These are phyloP conservation scores for Cladobotryum protrusum DNA, from an alignment of 2,329 filamentous ascomycete genomes.

Conservation along the genomic window DNA sequence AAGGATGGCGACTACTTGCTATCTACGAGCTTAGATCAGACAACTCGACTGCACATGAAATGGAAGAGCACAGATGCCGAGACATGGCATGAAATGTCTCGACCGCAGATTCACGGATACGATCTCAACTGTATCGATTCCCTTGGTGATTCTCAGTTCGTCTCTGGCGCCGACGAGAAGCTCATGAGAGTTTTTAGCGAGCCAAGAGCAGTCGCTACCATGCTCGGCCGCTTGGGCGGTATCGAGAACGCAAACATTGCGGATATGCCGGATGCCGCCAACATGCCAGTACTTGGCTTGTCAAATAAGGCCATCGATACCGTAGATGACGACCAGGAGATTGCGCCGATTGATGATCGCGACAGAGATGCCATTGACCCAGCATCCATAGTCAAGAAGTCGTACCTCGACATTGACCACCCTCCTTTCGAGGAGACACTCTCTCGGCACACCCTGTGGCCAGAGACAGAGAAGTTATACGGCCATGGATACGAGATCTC, in stretches of 20 bases:
- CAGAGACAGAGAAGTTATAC: conserved; percentile 93
- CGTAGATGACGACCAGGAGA: conserved; percentile 43
- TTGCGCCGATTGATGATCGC: conserved; percentile 37
- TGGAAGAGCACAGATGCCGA: conserved; percentile 52
- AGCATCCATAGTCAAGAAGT: conserved; percentile 49
- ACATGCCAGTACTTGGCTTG: conserved; percentile 88
- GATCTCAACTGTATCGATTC: conserved; percentile 91
- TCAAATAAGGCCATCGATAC: conserved; percentile 87
- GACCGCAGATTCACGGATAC: conserved; percentile 96
- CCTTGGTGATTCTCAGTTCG: conserved; percentile 67
- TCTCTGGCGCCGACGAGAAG: conserved; percentile 95
- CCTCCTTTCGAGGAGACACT: conserved; percentile 88
- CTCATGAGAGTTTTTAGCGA: conserved; percentile 93
- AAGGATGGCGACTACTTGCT: conserved; percentile 75
- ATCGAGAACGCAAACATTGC: conserved; percentile 39
- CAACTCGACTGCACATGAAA: conserved; percentile 75
- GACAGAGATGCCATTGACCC: conserved; percentile 51
- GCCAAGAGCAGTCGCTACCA: conserved; percentile 71
- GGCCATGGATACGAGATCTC: conserved; percentile 97
- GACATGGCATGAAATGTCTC: conserved; percentile 93
- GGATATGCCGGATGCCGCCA: conserved; percentile 75
- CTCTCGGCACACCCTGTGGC: conserved; percentile 87
- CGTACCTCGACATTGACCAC: conserved; percentile 58
- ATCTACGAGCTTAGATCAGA: conserved; percentile 88
- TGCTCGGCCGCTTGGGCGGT: conserved; percentile 63